Conservation (phyloP, 257 asterid species). For the Buddleja alternifolia region DNA sequence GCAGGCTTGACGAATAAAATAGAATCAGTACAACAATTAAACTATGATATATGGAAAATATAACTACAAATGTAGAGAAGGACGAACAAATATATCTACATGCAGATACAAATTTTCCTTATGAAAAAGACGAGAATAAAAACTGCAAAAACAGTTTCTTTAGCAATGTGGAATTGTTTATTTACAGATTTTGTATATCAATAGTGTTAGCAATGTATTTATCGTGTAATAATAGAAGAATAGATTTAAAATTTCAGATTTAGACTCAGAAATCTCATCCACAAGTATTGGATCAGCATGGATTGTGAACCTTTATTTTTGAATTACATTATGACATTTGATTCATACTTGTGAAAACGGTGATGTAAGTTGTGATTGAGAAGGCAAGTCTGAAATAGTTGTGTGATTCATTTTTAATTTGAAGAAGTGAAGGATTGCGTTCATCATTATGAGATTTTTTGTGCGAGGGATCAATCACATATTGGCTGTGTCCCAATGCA, state of each 20-base stretch:
- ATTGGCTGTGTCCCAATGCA: neutral
- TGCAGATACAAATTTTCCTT: neutral
- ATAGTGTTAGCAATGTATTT: neutral
- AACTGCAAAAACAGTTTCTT: neutral
- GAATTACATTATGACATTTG: neutral
- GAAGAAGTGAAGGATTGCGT: neutral
- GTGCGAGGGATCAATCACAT: slow-evolving; percentile 1
- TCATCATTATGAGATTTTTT: slow-evolving; percentile 1
- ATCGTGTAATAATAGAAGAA: neutral
- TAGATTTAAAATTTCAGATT: neutral
- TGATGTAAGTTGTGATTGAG: neutral
- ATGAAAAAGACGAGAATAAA: neutral
- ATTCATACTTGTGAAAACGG: neutral
- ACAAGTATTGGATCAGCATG: slow-evolving; percentile 1
- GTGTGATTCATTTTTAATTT: slow-evolving; percentile 1
- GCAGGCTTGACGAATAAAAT: neutral
- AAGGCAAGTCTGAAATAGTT: slow-evolving; percentile 1
- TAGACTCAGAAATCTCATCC: neutral
- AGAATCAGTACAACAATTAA: neutral
- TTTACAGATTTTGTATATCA: slow-evolving; percentile 1
- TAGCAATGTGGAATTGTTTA: neutral
- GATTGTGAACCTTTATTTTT: neutral
- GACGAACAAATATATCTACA: neutral
- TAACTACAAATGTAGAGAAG: neutral
- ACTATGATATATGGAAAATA: neutral